phyloP scores from a whole-genome alignment of 257 asterid species.

The Cordia subcordata region DNA sequence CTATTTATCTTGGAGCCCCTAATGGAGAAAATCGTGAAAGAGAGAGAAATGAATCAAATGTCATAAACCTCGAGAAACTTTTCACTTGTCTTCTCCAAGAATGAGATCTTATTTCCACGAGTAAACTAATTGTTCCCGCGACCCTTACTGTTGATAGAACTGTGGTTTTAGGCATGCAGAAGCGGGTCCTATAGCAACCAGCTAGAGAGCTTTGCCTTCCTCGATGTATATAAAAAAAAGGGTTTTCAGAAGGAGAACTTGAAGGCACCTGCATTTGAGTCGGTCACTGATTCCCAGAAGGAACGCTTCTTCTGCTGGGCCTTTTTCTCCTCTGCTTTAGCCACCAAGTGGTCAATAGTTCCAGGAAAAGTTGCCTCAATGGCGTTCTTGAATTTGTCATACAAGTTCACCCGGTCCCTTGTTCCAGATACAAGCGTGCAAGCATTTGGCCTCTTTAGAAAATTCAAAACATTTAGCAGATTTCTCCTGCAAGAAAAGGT shows the following conservation, averaged over 20 bases:
- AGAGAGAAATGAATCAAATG: background rate
- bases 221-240: background rate
- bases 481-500: conserved; percentile 65
- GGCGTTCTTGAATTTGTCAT: conserved; percentile 72
- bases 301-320: conserved; percentile 50
- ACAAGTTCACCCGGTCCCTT: conserved; percentile 69
- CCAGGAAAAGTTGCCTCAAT: conserved; percentile 64
- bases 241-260: conserved; percentile 54
- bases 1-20: too few species aligned
- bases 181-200: too few species aligned
- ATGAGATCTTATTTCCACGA: too few species aligned
- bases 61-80: too few species aligned
- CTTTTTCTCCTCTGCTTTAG: conserved; percentile 57
- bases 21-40: background rate
- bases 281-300: conserved; percentile 85
- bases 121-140: background rate
- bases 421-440: conserved; percentile 88
- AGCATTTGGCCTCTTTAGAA: conserved; percentile 87
- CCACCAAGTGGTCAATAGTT: conserved; percentile 43
- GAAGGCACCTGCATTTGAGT: conserved; percentile 85
- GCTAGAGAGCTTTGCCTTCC: background rate
- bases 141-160: background rate
- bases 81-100: too few species aligned
- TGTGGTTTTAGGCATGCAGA: too few species aligned
- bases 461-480: conserved; percentile 71